A percentile compares a stretch with the other conserved stretches of the same genome.
phyloP scores from a whole-genome alignment of 305 asterid genomes.

The Galium porrigens region DNA sequence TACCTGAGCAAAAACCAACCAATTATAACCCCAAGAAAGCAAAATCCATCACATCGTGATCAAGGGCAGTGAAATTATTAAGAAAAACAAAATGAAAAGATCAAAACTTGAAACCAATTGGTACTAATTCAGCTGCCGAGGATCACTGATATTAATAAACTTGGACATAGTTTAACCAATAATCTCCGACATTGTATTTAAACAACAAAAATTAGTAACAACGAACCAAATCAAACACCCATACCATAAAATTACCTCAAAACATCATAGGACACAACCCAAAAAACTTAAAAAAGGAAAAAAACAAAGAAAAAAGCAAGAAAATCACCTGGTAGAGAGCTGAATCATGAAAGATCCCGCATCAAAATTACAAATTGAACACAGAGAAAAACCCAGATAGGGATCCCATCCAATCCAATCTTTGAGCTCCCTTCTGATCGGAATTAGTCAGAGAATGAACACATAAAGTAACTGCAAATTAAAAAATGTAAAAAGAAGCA shows the following conservation, averaged over 20 bases:
- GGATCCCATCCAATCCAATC: conserved; percentile 11
- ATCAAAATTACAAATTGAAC: conserved; percentile 11
- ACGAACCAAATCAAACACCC: conserved; percentile 4
- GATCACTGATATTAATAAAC: not conserved
- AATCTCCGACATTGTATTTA: not conserved
- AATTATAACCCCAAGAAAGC: conserved; percentile 7
- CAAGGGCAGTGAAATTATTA: not conserved
- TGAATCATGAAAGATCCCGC: conserved; percentile 11
- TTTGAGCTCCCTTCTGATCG: not conserved
- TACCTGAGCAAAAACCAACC: conserved; percentile 5
- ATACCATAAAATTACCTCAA: not conserved
- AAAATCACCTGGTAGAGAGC: conserved; percentile 9
- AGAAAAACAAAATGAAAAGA: not conserved
- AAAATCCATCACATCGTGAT: not conserved
- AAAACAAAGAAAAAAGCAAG: not conserved
- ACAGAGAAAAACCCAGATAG: conserved; percentile 7
- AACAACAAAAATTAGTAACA: not conserved
- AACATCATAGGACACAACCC: not conserved
- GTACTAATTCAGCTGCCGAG: not conserved
- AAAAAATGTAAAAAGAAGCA: not conserved
- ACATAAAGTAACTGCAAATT: not conserved
- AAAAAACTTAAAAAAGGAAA: not conserved
- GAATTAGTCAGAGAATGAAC: conserved; percentile 1
- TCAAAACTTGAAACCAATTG: not conserved
- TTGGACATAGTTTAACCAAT: not conserved